Conservation (phyloP, 2,329 filamentous ascomycete genomes). For the Colletotrichum incanum region DNA sequence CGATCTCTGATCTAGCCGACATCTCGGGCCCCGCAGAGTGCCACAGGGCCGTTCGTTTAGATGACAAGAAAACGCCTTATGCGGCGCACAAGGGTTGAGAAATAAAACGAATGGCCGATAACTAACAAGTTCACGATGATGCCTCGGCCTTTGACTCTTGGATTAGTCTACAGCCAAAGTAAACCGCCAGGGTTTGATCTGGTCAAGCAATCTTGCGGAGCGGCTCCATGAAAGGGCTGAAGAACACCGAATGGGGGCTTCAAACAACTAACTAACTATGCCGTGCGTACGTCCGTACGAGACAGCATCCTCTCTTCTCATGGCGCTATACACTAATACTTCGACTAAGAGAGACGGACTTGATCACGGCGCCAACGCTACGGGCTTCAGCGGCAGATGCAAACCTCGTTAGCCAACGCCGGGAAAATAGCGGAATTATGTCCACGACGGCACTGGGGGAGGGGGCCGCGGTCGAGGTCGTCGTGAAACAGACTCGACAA, state of each 20-base stretch:
- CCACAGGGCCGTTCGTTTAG: slow-evolving; percentile 25
- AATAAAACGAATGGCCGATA: background rate
- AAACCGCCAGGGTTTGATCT: too few species aligned
- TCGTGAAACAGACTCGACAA: slow-evolving; percentile 36
- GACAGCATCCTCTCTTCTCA: background rate
- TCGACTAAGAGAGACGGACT: background rate
- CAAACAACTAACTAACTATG: background rate
- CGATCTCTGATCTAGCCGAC: slow-evolving; percentile 43
- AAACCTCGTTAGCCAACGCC: slow-evolving; percentile 7
- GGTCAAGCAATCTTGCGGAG: background rate
- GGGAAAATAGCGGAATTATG: slow-evolving; percentile 21
- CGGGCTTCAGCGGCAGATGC: slow-evolving; percentile 16
- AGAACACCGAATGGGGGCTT: background rate
- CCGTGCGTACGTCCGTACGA: background rate
- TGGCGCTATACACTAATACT: slow-evolving; percentile 3
- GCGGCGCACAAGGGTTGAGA: background rate
- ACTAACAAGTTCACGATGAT: background rate
- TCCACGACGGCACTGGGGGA: slow-evolving; percentile 7
- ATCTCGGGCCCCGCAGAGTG: slow-evolving; percentile 36
- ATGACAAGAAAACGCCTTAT: slow-evolving; percentile 9
- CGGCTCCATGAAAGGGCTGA: background rate
- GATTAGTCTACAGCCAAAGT: background rate
- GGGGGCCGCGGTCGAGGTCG: slow-evolving; percentile 17
- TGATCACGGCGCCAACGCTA: slow-evolving; percentile 21
- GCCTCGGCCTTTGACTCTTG: too few species aligned